Conservation (phyloP, 176 grass and related monocot species). For the Lolium multiflorum region DNA sequence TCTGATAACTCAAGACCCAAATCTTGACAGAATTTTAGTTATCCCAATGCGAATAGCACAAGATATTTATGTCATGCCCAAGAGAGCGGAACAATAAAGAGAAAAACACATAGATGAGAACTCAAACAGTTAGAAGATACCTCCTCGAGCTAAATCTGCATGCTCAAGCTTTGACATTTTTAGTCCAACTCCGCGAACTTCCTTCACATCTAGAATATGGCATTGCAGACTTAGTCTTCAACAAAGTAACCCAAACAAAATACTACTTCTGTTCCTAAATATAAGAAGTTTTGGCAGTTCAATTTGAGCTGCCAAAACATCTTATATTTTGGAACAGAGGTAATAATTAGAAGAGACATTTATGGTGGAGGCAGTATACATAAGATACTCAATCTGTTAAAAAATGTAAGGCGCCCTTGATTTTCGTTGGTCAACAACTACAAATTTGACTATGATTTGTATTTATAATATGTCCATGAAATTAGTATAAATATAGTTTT, state of each 20-base stretch:
- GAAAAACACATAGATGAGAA: not conserved
- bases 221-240: slow-evolving; percentile 38
- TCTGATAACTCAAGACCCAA: not conserved
- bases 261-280: not conserved
- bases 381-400: too few relatives aligned
- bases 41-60: not conserved
- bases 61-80: not conserved
- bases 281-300: too few relatives aligned
- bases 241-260: slow-evolving; percentile 3
- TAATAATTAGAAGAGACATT: slow-evolving; percentile 4
- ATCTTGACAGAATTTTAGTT: not conserved
- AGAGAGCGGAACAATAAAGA: slow-evolving; percentile 26
- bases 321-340: too few relatives aligned
- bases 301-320: too few relatives aligned
- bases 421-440: too few relatives aligned
- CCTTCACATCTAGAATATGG: slow-evolving; percentile 75
- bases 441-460: too few relatives aligned
- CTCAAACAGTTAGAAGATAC: slow-evolving; percentile 45
- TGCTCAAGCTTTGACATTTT: slow-evolving; percentile 80
- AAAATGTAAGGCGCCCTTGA: too few relatives aligned
- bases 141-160: slow-evolving; percentile 55
- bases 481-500: too few relatives aligned
- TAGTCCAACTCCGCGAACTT: slow-evolving; percentile 93
- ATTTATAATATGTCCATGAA: too few relatives aligned
- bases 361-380: not conserved